Conservation (phyloP, 441 rosid species). For the Daphne laureola region DNA sequence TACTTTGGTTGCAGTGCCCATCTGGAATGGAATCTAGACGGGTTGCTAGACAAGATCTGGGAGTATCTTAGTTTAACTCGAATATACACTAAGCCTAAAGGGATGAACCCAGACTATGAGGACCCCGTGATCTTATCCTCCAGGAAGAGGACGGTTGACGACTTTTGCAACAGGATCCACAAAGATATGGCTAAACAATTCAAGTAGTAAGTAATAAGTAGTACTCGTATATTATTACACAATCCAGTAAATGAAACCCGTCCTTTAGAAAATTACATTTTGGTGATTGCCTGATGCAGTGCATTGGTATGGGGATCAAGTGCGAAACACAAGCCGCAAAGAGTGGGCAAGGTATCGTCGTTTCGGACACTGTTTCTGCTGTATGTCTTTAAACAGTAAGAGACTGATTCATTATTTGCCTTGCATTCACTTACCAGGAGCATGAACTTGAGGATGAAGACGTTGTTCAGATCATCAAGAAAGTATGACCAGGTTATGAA, state of each 20-base stretch:
- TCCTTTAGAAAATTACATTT: neutral
- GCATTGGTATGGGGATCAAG: conserved; percentile 98
- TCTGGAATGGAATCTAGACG: conserved; percentile 96
- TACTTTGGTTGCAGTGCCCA: conserved; percentile 57
- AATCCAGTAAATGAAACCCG: no score
- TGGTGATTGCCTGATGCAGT: conserved; percentile 29
- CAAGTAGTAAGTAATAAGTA: conserved; percentile 92
- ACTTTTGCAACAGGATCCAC: conserved; percentile 81
- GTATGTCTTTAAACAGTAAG: neutral
- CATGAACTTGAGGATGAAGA: conserved; percentile 98
- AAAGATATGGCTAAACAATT: conserved; percentile 93
- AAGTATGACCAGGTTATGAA: conserved; percentile 35
- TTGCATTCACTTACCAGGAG: conserved; percentile 40
- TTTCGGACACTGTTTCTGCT: neutral
- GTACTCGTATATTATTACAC: no score
- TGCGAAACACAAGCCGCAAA: conserved; percentile 92
- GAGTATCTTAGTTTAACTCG: conserved; percentile 85
- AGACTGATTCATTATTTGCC: neutral
- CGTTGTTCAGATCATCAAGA: conserved; percentile 89
- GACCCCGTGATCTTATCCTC: conserved; percentile 96
- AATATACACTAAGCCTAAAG: conserved; percentile 92
- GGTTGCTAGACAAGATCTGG: conserved; percentile 87
- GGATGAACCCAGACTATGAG: conserved; percentile 95
- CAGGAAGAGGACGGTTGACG: conserved; percentile 80
- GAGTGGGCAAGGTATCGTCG: conserved; percentile 85